A percentile compares a stretch with the other conserved stretches of the same genome.
Conservation (phyloP, 306 rosid genomes). For the Cucurbita ficifolia region DNA sequence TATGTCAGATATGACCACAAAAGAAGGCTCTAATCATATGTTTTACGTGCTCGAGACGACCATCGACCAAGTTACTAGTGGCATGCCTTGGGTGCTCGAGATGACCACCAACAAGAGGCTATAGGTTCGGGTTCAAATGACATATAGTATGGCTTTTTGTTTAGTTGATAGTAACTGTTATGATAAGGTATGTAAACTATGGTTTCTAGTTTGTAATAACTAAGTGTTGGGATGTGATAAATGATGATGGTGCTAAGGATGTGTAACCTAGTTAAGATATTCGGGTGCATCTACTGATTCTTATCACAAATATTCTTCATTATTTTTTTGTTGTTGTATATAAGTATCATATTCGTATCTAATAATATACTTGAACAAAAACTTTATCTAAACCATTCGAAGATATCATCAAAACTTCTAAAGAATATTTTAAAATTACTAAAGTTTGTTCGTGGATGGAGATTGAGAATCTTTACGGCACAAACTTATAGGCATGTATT, state of each 20-base stretch:
- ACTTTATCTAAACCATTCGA: background rate
- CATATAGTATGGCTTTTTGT: no score
- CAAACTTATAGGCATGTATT: background rate
- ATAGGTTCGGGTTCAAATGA: no score
- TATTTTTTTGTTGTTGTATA: no score
- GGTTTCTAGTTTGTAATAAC: background rate
- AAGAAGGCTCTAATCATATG: background rate
- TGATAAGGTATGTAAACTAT: no score
- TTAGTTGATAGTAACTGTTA: background rate
- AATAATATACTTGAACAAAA: no score
- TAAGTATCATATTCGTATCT: no score
- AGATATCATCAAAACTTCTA: background rate
- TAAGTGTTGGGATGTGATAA: background rate
- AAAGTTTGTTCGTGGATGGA: background rate
- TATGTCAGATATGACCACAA: background rate
- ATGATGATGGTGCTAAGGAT: no score
- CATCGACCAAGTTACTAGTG: background rate
- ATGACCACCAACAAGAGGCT: background rate
- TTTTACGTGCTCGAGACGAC: background rate
- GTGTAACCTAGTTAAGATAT: background rate
- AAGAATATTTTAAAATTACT: background rate
- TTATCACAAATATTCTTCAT: no score
- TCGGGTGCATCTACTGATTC: background rate
- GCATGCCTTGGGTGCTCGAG: background rate
- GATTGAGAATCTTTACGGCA: background rate